phyloP scores from a whole-genome alignment of 768 basidiomycete species.

The Naganishia vaughanmartiniae region DNA sequence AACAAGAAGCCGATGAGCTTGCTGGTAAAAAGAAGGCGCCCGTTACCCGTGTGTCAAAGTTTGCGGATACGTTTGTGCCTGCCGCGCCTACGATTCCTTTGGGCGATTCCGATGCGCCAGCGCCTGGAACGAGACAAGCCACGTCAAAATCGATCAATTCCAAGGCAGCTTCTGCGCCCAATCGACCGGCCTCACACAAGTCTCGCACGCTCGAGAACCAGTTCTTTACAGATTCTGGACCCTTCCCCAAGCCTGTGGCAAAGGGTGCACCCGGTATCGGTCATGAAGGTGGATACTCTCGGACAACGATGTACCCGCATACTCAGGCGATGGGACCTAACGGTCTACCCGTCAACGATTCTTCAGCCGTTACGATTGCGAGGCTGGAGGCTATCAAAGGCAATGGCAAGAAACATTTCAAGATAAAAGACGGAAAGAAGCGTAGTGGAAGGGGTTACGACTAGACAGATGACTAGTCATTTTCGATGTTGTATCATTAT shows the following conservation, averaged over 20 bases:
- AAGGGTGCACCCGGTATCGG: constrained; percentile 54
- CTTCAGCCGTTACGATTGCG: constrained; percentile 39
- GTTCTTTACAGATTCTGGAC: constrained; percentile 68
- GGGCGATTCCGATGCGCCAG: constrained; percentile 21
- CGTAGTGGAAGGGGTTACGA: constrained; percentile 93
- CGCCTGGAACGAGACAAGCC: constrained; percentile 55
- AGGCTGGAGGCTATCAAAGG: constrained; percentile 56
- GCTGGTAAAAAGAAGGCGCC: constrained; percentile 84
- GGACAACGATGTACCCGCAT: constrained; percentile 72
- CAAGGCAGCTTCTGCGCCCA: constrained; percentile 47
- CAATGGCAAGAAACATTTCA: constrained; percentile 76
- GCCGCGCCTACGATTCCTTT: constrained; percentile 42
- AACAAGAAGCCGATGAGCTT: constrained; percentile 53
- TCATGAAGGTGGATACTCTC: constrained; percentile 60
- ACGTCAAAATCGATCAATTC: constrained; percentile 42
- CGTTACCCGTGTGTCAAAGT: constrained; percentile 75
- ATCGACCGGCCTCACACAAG: constrained; percentile 43
- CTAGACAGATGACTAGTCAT: constrained; percentile 36
- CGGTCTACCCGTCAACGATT: constrained; percentile 63
- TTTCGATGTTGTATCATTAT: constrained; percentile 4
- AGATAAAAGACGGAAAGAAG: constrained; percentile 79
- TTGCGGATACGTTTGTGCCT: constrained; percentile 73
- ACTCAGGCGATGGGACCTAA: constrained; percentile 76
- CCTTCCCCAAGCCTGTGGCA: constrained; percentile 65
- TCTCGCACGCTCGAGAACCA: constrained; percentile 71